Conservation (phyloP, 805 yeast species). For the Ogataea siamensis region DNA sequence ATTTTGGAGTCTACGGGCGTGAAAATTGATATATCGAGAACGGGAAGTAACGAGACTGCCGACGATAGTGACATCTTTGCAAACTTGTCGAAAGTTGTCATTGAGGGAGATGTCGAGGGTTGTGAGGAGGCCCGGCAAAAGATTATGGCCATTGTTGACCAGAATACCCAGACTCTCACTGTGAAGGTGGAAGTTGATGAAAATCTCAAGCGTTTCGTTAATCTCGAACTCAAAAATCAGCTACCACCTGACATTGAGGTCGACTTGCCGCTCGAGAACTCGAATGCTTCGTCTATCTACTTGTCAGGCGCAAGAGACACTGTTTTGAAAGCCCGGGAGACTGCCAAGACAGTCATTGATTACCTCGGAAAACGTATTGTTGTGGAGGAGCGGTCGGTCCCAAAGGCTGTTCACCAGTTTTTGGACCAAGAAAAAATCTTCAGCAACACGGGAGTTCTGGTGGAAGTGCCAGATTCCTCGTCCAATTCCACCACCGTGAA, state of each 20-base stretch:
- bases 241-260: constrained; percentile 31
- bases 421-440: constrained; percentile 56
- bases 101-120: constrained; percentile 86
- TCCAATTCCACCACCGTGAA: constrained; percentile 46
- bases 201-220: constrained; percentile 44
- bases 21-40: constrained; percentile 63
- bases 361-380: constrained; percentile 44
- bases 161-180: constrained; percentile 61
- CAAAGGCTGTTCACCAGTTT: constrained; percentile 66
- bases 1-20: constrained; percentile 67
- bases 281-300: constrained; percentile 43
- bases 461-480: constrained; percentile 48
- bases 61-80: constrained; percentile 59
- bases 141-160: constrained; percentile 71
- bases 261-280: constrained; percentile 29
- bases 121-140: constrained; percentile 67
- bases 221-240: constrained; percentile 23
- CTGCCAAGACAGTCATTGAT: constrained; percentile 46
- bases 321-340: constrained; percentile 54
- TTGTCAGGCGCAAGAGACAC: constrained; percentile 72
- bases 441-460: constrained; percentile 53
- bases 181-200: constrained; percentile 47
- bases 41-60: constrained; percentile 15
- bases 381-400: constrained; percentile 60
- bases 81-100: constrained; percentile 55